phyloP scores from a whole-genome alignment of 345 rosid genomes.

The Citrus sinensis region DNA sequence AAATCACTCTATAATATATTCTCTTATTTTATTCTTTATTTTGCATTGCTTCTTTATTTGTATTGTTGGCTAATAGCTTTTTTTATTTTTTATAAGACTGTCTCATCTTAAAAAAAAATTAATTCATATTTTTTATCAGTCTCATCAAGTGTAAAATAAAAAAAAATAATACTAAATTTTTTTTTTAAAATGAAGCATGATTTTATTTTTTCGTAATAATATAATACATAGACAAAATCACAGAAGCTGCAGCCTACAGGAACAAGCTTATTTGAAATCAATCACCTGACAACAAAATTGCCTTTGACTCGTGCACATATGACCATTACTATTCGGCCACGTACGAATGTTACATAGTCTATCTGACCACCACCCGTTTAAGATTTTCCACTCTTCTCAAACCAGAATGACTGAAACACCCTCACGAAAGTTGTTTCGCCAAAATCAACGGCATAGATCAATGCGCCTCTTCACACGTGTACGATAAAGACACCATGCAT shows the following conservation, averaged over 20 bases:
- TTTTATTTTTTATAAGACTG: too few species aligned
- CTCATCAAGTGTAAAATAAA: too few species aligned
- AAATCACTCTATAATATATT: too few species aligned
- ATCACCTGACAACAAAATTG: not conserved
- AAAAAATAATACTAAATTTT: too few species aligned
- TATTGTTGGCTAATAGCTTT: too few species aligned
- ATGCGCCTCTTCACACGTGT: constrained; percentile 30
- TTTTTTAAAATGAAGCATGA: too few species aligned
- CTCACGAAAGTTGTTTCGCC: not conserved
- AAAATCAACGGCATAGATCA: constrained; percentile 26
- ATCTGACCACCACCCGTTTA: not conserved
- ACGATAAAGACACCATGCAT: constrained; percentile 22
- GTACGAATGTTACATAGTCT: not conserved
- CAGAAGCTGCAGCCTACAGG: not conserved
- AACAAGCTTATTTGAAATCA: not conserved
- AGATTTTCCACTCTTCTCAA: not conserved
- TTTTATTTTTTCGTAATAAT: too few species aligned
- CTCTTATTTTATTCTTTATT: too few species aligned
- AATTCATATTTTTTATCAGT: too few species aligned
- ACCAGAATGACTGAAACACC: not conserved
- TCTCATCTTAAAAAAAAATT: too few species aligned
- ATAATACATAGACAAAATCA: not conserved
- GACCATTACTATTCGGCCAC: not conserved
- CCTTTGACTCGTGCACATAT: not conserved
- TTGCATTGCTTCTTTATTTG: too few species aligned